Evolutionary conservation across 2,329 filamentous ascomycete species (phyloP).

Genomic region (Camptophora hylomeconis): DNA sequence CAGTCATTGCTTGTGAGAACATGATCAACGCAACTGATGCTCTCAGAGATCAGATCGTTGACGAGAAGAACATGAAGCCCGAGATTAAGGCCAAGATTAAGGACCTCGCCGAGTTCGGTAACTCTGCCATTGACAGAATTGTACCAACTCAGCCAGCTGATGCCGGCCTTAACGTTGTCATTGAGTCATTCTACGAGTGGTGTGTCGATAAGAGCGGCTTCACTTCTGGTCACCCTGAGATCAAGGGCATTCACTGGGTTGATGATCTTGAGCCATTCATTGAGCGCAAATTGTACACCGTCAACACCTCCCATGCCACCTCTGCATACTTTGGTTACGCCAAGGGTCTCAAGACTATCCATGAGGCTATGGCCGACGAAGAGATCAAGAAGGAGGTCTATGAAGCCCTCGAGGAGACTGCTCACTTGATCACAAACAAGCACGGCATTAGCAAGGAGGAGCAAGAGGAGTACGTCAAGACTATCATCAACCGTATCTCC

Average conservation of each 20-base stretch:
- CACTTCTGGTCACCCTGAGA: conserved; percentile 54
- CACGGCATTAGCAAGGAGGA: conserved; percentile 63
- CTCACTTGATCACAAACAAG: conserved; percentile 72
- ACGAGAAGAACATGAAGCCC: conserved; percentile 56
- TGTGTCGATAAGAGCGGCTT: conserved; percentile 85
- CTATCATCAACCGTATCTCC: conserved; percentile 83
- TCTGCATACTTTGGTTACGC: conserved; percentile 92
- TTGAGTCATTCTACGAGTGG: conserved; percentile 99
- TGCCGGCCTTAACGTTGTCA: conserved; percentile 76
- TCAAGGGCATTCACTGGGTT: conserved; percentile 87
- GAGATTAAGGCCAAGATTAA: conserved; percentile 51
- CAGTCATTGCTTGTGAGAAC: conserved; percentile 97
- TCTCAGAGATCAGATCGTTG: conserved; percentile 67
- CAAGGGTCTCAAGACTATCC: conserved; percentile 72
- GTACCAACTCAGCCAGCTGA: conserved; percentile 77
- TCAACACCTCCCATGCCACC: conserved; percentile 96
- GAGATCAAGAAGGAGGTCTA: conserved; percentile 69
- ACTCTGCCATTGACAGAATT: conserved; percentile 96
- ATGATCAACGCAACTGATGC: conserved; percentile 89
- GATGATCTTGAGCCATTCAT: conserved; percentile 87
- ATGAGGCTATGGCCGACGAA: conserved; percentile 72
- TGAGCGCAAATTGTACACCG: conserved; percentile 97
- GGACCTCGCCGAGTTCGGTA: conserved; percentile 76
- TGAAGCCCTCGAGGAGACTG: conserved; percentile 72
- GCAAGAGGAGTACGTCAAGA: conserved; percentile 77